Percentiles rank a stretch among this genome's conserved stretches.
These are phyloP conservation scores for Fusarium xylarioides DNA, from an alignment of 2,329 filamentous ascomycete genomes.

Conservation along the genomic window DNA sequence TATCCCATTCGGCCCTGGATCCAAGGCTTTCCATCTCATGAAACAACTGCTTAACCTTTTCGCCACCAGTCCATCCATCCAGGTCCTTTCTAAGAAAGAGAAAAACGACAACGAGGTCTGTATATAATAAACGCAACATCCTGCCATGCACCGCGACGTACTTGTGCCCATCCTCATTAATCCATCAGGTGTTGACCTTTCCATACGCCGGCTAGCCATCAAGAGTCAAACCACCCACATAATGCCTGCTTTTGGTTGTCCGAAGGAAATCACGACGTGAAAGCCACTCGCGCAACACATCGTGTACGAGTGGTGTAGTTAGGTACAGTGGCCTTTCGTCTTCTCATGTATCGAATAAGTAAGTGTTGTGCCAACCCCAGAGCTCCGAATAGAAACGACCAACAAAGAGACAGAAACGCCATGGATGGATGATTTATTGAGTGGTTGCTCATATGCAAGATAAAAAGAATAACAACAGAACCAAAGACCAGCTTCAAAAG, in stretches of 20 bases:
- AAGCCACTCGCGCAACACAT: not conserved
- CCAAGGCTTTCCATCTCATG: conserved; percentile 21
- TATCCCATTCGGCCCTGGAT: conserved; percentile 13
- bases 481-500: conserved; percentile 30
- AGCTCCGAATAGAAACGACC: conserved; percentile 6
- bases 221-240: conserved; percentile 22
- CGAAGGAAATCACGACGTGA: conserved; percentile 19
- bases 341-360: conserved; percentile 7
- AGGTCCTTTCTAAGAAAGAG: conserved; percentile 4
- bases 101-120: not conserved
- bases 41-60: not conserved
- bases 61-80: not conserved
- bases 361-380: conserved; percentile 1
- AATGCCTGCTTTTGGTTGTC: conserved; percentile 34
- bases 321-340: not conserved
- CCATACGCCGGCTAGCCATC: conserved; percentile 26
- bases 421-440: conserved; percentile 15
- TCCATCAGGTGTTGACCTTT: conserved; percentile 18
- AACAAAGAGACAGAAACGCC: conserved; percentile 27
- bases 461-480: conserved; percentile 1
- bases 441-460: conserved; percentile 10
- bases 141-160: not conserved
- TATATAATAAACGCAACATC: conserved; percentile 20
- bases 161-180: not conserved
- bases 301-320: not conserved